Evolutionary conservation across 2,329 filamentous ascomycete genomes (phyloP), one percentile per base, ranked within the genome.

Genomic region (Clonostachys solani): DNA sequence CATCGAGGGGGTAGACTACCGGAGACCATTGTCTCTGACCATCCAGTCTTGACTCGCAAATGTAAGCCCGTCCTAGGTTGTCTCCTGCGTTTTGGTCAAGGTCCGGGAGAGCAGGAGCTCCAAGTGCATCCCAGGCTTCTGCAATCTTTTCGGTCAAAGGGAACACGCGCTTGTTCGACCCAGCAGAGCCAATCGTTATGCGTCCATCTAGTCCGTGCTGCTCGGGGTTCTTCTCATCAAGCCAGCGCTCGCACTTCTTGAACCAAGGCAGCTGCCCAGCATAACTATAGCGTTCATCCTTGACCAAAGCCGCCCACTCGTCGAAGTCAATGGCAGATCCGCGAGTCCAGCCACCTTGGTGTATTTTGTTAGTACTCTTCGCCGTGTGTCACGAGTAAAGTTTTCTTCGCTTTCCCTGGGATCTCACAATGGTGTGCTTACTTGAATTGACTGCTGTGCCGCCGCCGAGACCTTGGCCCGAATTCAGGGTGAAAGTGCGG

Each of bases 201-300:
- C 68, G 69, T 1, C 65, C 64, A 16, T 68, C 64, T 18, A 68
- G 53, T 3, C 65, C 66, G 46, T 71, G 64, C 18, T 71, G 65
- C 9, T 67, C 57, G 0, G 57, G 41, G 33, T 70, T 56, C 17
- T 57, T 41, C 1, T 57, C 16, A 13, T 56, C 36, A 13, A 62
- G 61, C 49, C 60, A 62, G 6, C 48, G 49, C 49, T 74, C 72
- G 0, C 62, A 53, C 48, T 68, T 73, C 36, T 60, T 59, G 47
- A 75, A 67, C 57, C 72, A 80, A 3, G 71, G 70, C 15, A 72
- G 60, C 33, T 78, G 63, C 10, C 65, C 65, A 5, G 72, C 57
- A 47, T 72, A 75, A 49, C 65, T 67, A 64, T 75, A 81, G 3
- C 62, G 57, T 2, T 65, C 43, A 46, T 78, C 73, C 1, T 41